Evolutionary conservation across 176 grass and related monocot genomes (phyloP).

Genomic region (Bonia amplexicaulis): DNA sequence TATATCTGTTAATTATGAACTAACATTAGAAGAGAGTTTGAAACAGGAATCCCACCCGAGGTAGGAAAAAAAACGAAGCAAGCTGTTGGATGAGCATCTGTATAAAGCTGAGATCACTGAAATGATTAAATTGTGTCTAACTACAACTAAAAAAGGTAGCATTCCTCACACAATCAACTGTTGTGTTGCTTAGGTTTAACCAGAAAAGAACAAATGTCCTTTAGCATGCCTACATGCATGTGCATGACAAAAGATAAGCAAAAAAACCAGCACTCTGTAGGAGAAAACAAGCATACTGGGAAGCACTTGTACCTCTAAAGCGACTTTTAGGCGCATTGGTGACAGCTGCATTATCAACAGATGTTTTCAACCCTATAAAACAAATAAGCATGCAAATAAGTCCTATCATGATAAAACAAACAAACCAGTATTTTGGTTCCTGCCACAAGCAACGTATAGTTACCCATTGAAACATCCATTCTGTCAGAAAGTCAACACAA

Average conservation of each 20-base stretch:
- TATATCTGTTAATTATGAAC: not conserved
- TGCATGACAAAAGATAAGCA: conserved; percentile 1
- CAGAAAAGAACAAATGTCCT: not conserved
- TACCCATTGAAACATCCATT: not conserved
- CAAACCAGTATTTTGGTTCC: not conserved
- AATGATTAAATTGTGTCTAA: not conserved
- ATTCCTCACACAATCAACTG: not conserved
- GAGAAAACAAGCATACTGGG: conserved; percentile 4
- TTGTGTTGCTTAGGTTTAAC: conserved; percentile 12
- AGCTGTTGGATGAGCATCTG: not conserved
- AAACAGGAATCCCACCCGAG: not conserved
- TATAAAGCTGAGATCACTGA: not conserved
- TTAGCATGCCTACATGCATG: not conserved
- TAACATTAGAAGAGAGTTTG: not conserved
- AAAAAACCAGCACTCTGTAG: not conserved
- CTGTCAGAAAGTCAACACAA: not conserved
- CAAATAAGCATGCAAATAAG: conserved; percentile 25
- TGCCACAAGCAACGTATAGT: not conserved
- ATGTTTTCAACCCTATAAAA: conserved; percentile 17
- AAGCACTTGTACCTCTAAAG: conserved; percentile 39
- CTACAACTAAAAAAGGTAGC: not conserved
- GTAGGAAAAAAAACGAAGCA: not conserved
- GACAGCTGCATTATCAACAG: conserved; percentile 4
- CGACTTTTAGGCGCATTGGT: conserved; percentile 20
- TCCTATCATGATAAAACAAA: not conserved